A percentile compares a stretch with the other conserved stretches of the same genome.
These are phyloP conservation scores for Colletotrichum gloeosporioides DNA, from an alignment of 2,329 filamentous ascomycete genomes.

Conservation along the genomic window DNA sequence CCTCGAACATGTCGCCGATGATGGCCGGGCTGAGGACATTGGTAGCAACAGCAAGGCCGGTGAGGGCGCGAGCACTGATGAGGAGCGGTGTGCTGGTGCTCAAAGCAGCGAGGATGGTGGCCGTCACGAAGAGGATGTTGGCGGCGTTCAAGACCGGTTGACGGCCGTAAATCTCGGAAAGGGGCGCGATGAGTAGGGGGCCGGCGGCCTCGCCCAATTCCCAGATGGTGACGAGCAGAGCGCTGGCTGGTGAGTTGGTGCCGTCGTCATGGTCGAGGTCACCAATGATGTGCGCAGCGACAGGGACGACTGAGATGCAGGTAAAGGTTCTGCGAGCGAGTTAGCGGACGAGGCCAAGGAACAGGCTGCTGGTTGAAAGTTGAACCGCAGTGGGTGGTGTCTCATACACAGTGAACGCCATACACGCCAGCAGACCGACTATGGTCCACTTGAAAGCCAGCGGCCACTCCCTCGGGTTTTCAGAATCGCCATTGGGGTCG, in stretches of 20 bases:
- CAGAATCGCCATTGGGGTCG: conserved; percentile 22
- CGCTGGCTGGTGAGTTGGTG: conserved; percentile 49
- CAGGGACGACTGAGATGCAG: conserved; percentile 60
- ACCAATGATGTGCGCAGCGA: conserved; percentile 55
- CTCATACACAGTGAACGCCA: conserved; percentile 61
- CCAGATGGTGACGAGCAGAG: conserved; percentile 74
- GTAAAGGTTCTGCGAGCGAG: conserved; percentile 54
- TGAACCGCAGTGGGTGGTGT: not conserved
- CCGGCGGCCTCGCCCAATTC: conserved; percentile 70
- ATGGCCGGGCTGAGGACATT: conserved; percentile 69
- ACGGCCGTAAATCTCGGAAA: conserved; percentile 66
- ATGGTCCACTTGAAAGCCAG: conserved; percentile 57
- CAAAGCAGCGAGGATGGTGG: conserved; percentile 53
- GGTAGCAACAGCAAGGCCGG: conserved; percentile 67
- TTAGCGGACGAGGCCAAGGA: not conserved
- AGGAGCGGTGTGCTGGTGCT: conserved; percentile 50
- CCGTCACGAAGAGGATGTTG: conserved; percentile 55
- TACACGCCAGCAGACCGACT: conserved; percentile 56
- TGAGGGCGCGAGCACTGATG: conserved; percentile 59
- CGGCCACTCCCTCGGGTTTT: conserved; percentile 60
- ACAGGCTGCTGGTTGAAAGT: not conserved
- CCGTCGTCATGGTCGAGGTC: conserved; percentile 46
- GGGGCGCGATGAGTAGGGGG: conserved; percentile 64
- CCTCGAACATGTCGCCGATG: conserved; percentile 66
- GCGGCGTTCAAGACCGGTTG: conserved; percentile 58